Conservation (phyloP, 805 yeast genomes). For the Candida dendrica region DNA sequence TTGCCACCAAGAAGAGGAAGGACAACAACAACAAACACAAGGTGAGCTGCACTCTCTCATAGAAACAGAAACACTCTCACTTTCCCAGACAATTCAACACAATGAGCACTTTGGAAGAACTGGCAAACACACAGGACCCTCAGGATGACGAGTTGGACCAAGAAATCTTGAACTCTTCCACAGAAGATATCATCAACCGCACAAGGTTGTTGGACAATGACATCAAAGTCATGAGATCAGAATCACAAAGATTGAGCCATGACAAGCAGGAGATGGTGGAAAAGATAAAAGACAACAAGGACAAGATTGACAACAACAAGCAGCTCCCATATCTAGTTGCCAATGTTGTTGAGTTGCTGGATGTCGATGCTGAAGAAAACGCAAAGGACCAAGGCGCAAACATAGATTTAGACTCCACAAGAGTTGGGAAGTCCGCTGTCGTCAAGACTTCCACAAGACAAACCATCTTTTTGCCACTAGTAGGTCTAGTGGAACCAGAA, state of each 20-base stretch:
- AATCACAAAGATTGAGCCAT: slow-evolving; percentile 81
- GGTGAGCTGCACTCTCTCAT: no score
- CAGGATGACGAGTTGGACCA: slow-evolving; percentile 62
- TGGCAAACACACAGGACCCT: slow-evolving; percentile 43
- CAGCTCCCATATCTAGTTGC: slow-evolving; percentile 96
- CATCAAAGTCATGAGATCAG: slow-evolving; percentile 90
- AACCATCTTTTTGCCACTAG: slow-evolving; percentile 91
- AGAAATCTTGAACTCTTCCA: slow-evolving; percentile 72
- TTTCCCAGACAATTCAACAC: not conserved
- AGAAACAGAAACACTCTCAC: no score
- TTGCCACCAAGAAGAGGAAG: not conserved
- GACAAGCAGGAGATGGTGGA: slow-evolving; percentile 91
- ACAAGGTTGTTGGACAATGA: slow-evolving; percentile 88
- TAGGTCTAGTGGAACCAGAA: slow-evolving; percentile 90
- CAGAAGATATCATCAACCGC: slow-evolving; percentile 79
- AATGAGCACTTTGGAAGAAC: slow-evolving; percentile 84
- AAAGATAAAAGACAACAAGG: slow-evolving; percentile 91
- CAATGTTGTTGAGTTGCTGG: slow-evolving; percentile 89
- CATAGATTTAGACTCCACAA: slow-evolving; percentile 83
- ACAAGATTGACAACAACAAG: slow-evolving; percentile 90
- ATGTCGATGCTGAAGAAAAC: slow-evolving; percentile 76
- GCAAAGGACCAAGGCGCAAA: slow-evolving; percentile 89
- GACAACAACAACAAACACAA: not conserved
- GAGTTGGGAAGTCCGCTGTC: slow-evolving; percentile 95
- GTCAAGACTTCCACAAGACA: slow-evolving; percentile 96